Percentiles rank a stretch among this genome's conserved stretches.
These are phyloP conservation scores for Boletus albobrunnescens DNA, from an alignment of 1,284 basidiomycete species.

Conservation along the genomic window DNA sequence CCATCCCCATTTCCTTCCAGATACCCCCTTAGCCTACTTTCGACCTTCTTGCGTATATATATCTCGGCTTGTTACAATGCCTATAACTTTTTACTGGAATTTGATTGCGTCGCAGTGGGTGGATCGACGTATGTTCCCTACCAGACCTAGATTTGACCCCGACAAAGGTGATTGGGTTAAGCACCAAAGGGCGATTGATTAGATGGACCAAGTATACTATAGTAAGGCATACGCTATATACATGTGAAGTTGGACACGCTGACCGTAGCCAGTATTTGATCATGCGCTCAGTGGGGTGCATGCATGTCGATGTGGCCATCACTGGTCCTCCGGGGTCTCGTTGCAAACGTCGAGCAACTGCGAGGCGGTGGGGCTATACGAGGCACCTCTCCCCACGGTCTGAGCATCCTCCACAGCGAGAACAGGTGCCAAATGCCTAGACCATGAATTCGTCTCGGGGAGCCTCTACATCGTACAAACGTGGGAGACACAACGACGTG, in stretches of 20 bases:
- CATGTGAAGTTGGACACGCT: no score
- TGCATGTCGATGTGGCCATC: no score
- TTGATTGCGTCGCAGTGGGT: not conserved
- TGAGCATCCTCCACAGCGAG: not conserved
- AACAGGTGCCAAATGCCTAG: slow-evolving; percentile 11
- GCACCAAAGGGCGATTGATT: no score
- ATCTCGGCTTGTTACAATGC: not conserved
- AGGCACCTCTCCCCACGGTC: slow-evolving; percentile 17
- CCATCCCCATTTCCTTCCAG: not conserved
- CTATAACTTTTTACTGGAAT: not conserved
- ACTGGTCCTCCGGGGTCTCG: no score
- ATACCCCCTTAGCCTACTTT: slow-evolving; percentile 21
- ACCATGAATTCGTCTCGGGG: slow-evolving; percentile 12
- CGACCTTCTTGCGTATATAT: slow-evolving; percentile 31
- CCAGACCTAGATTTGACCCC: no score
- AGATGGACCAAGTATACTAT: not conserved
- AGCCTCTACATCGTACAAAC: slow-evolving; percentile 2
- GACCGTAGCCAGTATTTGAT: no score
- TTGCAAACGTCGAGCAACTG: not conserved
- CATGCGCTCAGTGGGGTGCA: no score
- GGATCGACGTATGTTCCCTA: no score
- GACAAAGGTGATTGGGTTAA: no score
- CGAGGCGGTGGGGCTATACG: not conserved
- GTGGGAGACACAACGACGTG: slow-evolving; percentile 8
- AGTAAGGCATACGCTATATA: no score